A percentile compares a stretch with the other conserved stretches of the same genome.
These are phyloP conservation scores for Astragalus membranaceus DNA, from an alignment of 306 rosid species.

Conservation along the genomic window DNA sequence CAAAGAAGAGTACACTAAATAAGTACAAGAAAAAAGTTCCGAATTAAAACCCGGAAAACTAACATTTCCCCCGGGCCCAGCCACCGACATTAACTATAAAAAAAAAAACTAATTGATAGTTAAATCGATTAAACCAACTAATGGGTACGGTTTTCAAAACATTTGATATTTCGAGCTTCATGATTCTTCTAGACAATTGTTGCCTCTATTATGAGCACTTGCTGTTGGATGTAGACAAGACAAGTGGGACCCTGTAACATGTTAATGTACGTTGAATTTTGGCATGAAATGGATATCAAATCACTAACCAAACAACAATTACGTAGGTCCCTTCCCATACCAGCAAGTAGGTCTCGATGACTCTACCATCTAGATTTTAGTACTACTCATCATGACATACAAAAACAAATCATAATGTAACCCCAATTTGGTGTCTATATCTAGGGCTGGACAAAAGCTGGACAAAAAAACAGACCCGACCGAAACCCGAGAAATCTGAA, in stretches of 20 bases:
- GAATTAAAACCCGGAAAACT: no score
- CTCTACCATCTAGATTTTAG: not conserved
- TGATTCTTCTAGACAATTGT: not conserved
- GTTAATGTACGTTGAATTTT: conserved; percentile 32
- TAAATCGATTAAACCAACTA: no score
- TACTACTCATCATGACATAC: not conserved
- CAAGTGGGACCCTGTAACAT: conserved; percentile 10
- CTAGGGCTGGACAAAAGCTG: no score
- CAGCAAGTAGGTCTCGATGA: not conserved
- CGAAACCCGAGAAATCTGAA: no score
- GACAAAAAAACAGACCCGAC: no score
- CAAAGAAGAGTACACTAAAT: no score
- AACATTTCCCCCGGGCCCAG: no score
- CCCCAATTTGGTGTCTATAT: not conserved
- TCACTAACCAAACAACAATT: conserved; percentile 33
- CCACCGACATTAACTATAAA: no score
- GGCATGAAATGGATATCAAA: conserved; percentile 11
- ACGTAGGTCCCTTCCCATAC: conserved; percentile 14
- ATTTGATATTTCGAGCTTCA: no score
- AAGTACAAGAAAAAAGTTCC: no score
- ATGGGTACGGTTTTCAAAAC: no score
- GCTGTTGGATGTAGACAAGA: conserved; percentile 9
- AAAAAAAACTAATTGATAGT: no score
- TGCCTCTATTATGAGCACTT: not conserved
- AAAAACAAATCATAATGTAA: not conserved